Evolutionary conservation across 805 yeast genomes (phyloP).

Genomic region (Metschnikowia continentalis): DNA sequence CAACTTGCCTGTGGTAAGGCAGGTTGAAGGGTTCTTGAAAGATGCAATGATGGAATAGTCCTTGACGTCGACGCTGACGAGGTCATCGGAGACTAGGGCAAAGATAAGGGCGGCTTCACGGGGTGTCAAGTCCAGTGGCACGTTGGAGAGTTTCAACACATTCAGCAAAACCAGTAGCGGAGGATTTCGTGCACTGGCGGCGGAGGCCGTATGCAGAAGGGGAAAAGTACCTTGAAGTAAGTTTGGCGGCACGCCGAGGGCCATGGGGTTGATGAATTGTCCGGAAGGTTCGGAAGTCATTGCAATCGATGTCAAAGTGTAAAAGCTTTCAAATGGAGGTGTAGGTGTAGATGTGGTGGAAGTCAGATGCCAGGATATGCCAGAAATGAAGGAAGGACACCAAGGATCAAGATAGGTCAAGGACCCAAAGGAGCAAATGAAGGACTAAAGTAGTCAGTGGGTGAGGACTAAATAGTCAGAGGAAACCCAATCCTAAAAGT

Average conservation of each 20-base stretch:
- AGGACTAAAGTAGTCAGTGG: background rate
- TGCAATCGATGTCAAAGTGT: too few species aligned
- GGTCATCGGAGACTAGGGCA: constrained; percentile 61
- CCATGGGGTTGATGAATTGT: constrained; percentile 13
- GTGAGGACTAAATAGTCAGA: background rate
- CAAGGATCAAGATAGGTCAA: too few species aligned
- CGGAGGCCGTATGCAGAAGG: constrained; percentile 1
- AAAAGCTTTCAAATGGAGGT: too few species aligned
- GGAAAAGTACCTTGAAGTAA: constrained; percentile 3
- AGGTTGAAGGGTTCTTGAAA: constrained; percentile 36
- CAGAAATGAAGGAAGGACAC: too few species aligned
- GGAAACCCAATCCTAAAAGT: background rate
- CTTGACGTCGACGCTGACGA: constrained; percentile 45
- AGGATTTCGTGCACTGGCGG: background rate
- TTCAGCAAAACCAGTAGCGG: constrained; percentile 3
- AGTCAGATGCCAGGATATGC: too few species aligned
- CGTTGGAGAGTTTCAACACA: constrained; percentile 38
- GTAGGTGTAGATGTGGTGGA: too few species aligned
- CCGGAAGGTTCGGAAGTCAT: constrained; percentile 14
- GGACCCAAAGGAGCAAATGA: background rate
- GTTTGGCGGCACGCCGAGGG: constrained; percentile 7
- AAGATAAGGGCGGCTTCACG: constrained; percentile 69
- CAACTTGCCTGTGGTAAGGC: constrained; percentile 37
- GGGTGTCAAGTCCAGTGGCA: constrained; percentile 59
- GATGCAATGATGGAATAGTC: constrained; percentile 32